phyloP scores from a whole-genome alignment of 495 filamentous ascomycete species.

The Terfezia claveryi region DNA sequence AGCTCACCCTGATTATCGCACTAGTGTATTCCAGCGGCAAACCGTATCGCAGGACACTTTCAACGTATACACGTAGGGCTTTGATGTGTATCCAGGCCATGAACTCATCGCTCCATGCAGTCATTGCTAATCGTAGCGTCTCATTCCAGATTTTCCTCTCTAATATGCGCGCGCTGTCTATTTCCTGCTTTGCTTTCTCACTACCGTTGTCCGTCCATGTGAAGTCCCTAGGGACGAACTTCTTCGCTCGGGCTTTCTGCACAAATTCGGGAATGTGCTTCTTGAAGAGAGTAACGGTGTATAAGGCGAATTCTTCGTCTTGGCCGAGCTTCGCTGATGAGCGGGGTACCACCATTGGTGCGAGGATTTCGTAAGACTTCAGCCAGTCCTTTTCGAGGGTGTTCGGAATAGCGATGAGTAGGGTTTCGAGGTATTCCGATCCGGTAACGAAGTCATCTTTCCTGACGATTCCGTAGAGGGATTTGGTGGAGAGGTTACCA shows the following conservation, averaged over 20 bases:
- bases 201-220: constrained; percentile 74
- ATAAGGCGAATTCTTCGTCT: constrained; percentile 74
- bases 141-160: constrained; percentile 78
- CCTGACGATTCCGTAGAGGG: constrained; percentile 67
- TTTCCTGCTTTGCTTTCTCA: constrained; percentile 68
- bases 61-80: constrained; percentile 81
- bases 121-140: constrained; percentile 63
- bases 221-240: constrained; percentile 87
- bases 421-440: constrained; percentile 91
- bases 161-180: constrained; percentile 53
- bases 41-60: constrained; percentile 87
- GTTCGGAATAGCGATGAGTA: constrained; percentile 69
- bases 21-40: constrained; percentile 72
- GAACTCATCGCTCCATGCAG: constrained; percentile 77
- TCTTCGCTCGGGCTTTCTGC: constrained; percentile 68
- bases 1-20: constrained; percentile 55
- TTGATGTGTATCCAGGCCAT: constrained; percentile 90
- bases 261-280: constrained; percentile 69
- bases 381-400: constrained; percentile 65
- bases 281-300: constrained; percentile 79
- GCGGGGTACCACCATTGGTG: constrained; percentile 72
- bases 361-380: constrained; percentile 65
- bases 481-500: constrained; percentile 84
- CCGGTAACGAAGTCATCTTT: constrained; percentile 58
- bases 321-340: constrained; percentile 53